Evolutionary conservation across 202 grass and related monocot species (phyloP).

Genomic region (Panicum hallii): DNA sequence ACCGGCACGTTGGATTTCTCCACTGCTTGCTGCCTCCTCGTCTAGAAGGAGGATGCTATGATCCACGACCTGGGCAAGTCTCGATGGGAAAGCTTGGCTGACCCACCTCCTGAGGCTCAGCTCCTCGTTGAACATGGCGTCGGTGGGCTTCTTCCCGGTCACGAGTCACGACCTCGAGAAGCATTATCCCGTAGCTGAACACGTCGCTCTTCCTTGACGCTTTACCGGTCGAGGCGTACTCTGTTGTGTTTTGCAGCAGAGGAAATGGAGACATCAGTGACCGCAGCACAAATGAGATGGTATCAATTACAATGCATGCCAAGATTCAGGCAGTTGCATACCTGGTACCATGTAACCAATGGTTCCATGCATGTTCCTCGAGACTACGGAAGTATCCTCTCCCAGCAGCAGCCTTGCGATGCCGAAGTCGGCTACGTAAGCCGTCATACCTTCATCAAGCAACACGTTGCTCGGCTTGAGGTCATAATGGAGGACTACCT

Average conservation of each 20-base stretch:
- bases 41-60: conserved; percentile 10
- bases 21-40: background rate
- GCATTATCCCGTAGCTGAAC: conserved; percentile 60
- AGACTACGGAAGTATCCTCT: conserved; percentile 42
- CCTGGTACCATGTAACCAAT: conserved; percentile 68
- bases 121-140: conserved; percentile 42
- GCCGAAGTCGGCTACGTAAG: conserved; percentile 54
- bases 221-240: conserved; percentile 50
- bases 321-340: background rate
- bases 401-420: conserved; percentile 43
- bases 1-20: background rate
- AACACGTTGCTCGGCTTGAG: conserved; percentile 66
- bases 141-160: conserved; percentile 56
- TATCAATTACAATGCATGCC: no score
- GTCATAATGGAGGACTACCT: conserved; percentile 59
- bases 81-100: conserved; percentile 25
- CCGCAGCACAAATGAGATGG: background rate
- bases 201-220: conserved; percentile 55
- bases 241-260: conserved; percentile 22
- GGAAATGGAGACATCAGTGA: background rate
- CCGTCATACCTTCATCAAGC: conserved; percentile 57
- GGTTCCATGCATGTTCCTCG: conserved; percentile 53
- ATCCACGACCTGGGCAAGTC: conserved; percentile 44
- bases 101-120: conserved; percentile 56
- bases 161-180: conserved; percentile 39